Evolutionary conservation across 164 flowering plant genomes (phyloP).

Genomic region (Magnolia changhungtana): DNA sequence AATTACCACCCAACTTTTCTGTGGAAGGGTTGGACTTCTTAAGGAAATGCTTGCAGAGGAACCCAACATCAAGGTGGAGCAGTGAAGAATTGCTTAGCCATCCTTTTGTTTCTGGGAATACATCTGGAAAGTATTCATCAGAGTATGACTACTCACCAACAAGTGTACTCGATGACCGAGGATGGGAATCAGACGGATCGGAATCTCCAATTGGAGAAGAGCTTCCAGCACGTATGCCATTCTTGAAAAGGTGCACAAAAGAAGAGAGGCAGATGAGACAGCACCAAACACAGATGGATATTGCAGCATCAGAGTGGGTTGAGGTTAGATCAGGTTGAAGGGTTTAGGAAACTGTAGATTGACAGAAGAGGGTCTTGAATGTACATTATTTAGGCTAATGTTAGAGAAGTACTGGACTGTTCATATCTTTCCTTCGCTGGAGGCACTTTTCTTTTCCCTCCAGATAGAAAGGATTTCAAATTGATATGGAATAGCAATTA

Average conservation of each 20-base stretch:
- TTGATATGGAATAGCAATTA: too few relatives aligned
- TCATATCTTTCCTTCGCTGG: too few relatives aligned
- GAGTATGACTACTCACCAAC: slow-evolving; percentile 29
- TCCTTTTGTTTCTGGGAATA: slow-evolving; percentile 36
- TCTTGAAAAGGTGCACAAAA: slow-evolving; percentile 8
- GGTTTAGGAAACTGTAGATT: slow-evolving; percentile 13
- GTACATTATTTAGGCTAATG: slow-evolving; percentile 12
- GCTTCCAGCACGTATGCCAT: slow-evolving; percentile 16
- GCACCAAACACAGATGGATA: slow-evolving; percentile 11
- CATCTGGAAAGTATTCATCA: not conserved
- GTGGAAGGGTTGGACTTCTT: slow-evolving; percentile 51
- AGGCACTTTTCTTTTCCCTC: too few relatives aligned
- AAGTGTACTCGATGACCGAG: slow-evolving; percentile 31
- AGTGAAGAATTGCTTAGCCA: slow-evolving; percentile 39
- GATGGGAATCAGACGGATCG: slow-evolving; percentile 19
- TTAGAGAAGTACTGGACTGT: not conserved
- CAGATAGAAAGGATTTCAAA: too few relatives aligned
- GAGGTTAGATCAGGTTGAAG: slow-evolving; percentile 33
- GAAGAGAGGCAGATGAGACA: slow-evolving; percentile 2
- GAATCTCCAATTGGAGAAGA: slow-evolving; percentile 8
- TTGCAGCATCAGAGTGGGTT: slow-evolving; percentile 35
- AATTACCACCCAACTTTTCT: slow-evolving; percentile 36
- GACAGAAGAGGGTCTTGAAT: slow-evolving; percentile 10
- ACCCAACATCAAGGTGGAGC: slow-evolving; percentile 38
- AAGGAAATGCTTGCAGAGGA: slow-evolving; percentile 43